These are phyloP conservation scores for Rhizophagus clarus DNA, from an alignment of 192 early-diverging fungal genomes.

Conservation along the genomic window DNA sequence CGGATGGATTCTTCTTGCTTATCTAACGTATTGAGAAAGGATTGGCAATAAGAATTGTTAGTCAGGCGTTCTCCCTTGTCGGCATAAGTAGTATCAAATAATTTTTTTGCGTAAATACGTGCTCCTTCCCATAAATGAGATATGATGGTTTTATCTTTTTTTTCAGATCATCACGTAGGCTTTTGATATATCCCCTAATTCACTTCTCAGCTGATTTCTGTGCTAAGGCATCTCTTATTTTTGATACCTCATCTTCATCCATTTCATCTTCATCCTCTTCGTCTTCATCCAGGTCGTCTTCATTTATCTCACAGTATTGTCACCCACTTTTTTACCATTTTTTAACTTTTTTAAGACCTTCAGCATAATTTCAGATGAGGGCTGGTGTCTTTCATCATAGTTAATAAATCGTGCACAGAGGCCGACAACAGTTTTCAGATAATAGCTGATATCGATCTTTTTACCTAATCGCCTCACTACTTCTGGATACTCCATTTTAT, in stretches of 20 bases:
- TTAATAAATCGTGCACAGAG: neutral
- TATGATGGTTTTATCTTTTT: conserved; percentile 20
- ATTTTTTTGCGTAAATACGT: conserved; percentile 5
- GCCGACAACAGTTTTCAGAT: too few relatives aligned
- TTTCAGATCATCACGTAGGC: conserved; percentile 12
- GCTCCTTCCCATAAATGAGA: conserved; percentile 23
- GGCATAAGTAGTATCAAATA: conserved; percentile 3
- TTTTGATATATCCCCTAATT: conserved; percentile 17
- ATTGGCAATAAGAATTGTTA: neutral
- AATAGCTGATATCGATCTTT: neutral
- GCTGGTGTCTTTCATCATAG: neutral
- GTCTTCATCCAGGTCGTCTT: too few relatives aligned
- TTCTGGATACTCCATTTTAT: neutral
- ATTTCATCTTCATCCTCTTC: neutral
- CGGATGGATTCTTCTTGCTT: conserved; percentile 9
- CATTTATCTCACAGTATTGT: too few relatives aligned
- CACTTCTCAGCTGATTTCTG: conserved; percentile 24
- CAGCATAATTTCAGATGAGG: too few relatives aligned
- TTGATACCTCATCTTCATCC: conserved; percentile 3
- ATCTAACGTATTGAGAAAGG: conserved; percentile 5
- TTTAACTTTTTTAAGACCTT: conserved; percentile 5
- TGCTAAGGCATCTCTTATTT: neutral
- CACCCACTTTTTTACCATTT: too few relatives aligned
- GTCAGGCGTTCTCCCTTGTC: too few relatives aligned
- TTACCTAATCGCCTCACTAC: neutral